Evolutionary conservation across 164 flowering plant genomes (phyloP), one percentile per base, ranked within the genome.

Genomic region (Berberis thunbergii): DNA sequence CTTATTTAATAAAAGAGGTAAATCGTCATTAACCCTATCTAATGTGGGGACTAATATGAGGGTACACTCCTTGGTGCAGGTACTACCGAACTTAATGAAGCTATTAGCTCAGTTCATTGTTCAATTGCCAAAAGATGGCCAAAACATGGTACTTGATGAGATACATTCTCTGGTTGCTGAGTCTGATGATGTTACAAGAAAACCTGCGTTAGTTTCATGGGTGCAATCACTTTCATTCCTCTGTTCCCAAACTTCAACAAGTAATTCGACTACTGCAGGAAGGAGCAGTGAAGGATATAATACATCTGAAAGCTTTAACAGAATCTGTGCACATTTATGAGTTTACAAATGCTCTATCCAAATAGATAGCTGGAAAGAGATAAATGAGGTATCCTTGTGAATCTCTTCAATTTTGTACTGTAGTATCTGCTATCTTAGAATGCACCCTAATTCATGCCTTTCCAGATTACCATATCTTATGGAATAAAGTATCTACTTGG

Each of bases 161-260:
- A 65, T 91, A 60, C 81, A 86, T 70, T 62, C 87, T 46, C 88
- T 71, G 54, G 90, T 89, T 61, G 91, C 97, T 45, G 97, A 88
- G 46, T 88, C 97, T 41, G 97, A 89, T 67, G 94, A 91, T 81
- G 97, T 91, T 64, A 82, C 85, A 39, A 79, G 92, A 54, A 95
- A 91, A 64, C 96, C 97, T 12, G 68, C 83, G 41, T 73, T 91
- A 64, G 94, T 89, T 75, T 89, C 99, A 4, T 94, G 99, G 99
- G 60, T 91, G 76, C 97, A 91, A 70, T 89, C 97, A 6, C 70
- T 91, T 53, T 84, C 97, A 67, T 91, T 80, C 74, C 77, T 94
- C 43, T 87, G 88, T 79, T 76, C 86, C 68, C 80, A 82, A 45
- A 49, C 45, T 62, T 3, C 8, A 41, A 61, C 1, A 60, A 66